phyloP scores from a whole-genome alignment of 495 filamentous ascomycete genomes.

The Thermochaetoides thermophila region DNA sequence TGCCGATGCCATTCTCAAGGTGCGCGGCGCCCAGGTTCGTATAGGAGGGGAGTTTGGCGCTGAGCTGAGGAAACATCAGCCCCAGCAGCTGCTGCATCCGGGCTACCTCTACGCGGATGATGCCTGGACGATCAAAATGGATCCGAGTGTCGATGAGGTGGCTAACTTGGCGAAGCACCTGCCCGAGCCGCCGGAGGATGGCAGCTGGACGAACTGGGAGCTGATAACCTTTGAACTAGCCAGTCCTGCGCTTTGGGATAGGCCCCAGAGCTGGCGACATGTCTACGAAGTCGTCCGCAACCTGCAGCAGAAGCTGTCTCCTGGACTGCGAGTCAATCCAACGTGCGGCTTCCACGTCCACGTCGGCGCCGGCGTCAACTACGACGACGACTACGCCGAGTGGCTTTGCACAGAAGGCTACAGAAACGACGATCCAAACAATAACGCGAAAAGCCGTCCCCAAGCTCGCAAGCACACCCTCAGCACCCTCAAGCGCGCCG shows the following conservation, averaged over 20 bases:
- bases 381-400: no score
- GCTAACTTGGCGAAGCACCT: neutral
- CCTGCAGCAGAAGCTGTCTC: neutral
- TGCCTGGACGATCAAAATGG: neutral
- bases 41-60: no score
- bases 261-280: conserved; percentile 3
- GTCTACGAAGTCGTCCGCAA: neutral
- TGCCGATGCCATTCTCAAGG: conserved; percentile 1
- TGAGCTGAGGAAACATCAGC: no score
- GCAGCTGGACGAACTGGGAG: no score
- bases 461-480: neutral
- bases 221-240: no score
- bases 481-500: conserved; percentile 1
- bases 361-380: conserved; percentile 1
- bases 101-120: no score
- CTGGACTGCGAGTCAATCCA: conserved; percentile 3
- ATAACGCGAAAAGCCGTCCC: neutral
- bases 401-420: no score
- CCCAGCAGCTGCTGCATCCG: no score
- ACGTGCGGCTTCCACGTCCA: conserved; percentile 4
- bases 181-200: no score
- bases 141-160: neutral
- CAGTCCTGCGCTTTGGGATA: conserved; percentile 7
- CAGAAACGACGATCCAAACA: neutral
- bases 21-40: conserved; percentile 3